Evolutionary conservation across 495 filamentous ascomycete species (phyloP).

Genomic region (Saxophila tyrrhenica): DNA sequence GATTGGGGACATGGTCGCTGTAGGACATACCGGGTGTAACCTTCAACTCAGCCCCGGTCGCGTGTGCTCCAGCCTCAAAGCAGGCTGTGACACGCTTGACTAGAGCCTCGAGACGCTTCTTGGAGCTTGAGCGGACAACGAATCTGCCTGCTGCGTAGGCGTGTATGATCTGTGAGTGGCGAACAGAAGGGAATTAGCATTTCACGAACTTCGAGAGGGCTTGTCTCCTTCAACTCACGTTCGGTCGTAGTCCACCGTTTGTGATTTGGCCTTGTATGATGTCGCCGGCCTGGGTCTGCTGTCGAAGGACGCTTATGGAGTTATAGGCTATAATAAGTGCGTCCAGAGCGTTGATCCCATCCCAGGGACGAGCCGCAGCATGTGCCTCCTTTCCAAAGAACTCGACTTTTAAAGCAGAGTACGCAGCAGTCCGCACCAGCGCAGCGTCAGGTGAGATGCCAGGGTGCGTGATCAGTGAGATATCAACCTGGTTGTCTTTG

Average conservation of each 20-base stretch:
- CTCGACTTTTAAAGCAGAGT: slow-evolving; percentile 36
- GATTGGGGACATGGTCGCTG: slow-evolving; percentile 50
- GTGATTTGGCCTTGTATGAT: slow-evolving; percentile 49
- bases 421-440: slow-evolving; percentile 40
- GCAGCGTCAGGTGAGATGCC: slow-evolving; percentile 34
- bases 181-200: too few species aligned
- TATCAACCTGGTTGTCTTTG: slow-evolving; percentile 41
- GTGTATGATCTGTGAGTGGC: too few species aligned
- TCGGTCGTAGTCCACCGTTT: slow-evolving; percentile 47
- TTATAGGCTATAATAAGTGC: slow-evolving; percentile 52
- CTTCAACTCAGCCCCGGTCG: slow-evolving; percentile 46
- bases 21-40: slow-evolving; percentile 40
- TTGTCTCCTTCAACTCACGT: too few species aligned
- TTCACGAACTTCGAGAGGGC: too few species aligned
- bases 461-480: slow-evolving; percentile 51
- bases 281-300: slow-evolving; percentile 52
- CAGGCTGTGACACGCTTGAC: slow-evolving; percentile 43
- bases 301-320: slow-evolving; percentile 47
- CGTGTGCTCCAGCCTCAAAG: slow-evolving; percentile 48
- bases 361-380: slow-evolving; percentile 53
- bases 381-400: slow-evolving; percentile 43
- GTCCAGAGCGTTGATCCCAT: slow-evolving; percentile 53
- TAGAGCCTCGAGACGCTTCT: slow-evolving; percentile 30
- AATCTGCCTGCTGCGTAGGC: slow-evolving; percentile 33
- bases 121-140: slow-evolving; percentile 10